These are phyloP conservation scores for Hyaloperonospora brassicae DNA, from an alignment of 352 stramenopile species.

Conservation along the genomic window DNA sequence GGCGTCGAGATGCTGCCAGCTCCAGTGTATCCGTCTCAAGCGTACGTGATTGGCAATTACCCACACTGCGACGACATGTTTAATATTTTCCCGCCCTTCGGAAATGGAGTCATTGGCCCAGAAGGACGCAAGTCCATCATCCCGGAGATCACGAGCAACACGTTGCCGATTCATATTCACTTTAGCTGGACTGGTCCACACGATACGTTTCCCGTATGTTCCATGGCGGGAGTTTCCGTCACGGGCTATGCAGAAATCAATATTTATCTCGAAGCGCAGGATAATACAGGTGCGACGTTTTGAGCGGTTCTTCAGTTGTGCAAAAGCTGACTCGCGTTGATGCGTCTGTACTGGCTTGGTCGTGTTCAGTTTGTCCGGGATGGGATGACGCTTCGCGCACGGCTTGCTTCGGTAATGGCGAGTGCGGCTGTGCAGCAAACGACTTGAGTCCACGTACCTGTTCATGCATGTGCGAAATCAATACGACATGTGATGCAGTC, in stretches of 20 bases:
- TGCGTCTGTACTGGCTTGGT: constrained; percentile 2
- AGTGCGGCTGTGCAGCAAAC: constrained; percentile 61
- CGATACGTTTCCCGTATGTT: constrained; percentile 50
- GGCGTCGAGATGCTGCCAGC: constrained; percentile 44
- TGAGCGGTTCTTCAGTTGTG: not conserved
- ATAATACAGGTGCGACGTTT: constrained; percentile 46
- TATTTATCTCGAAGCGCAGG: constrained; percentile 75
- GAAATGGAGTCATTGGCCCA: constrained; percentile 61
- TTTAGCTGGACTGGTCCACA: constrained; percentile 57
- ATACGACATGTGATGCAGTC: not conserved
- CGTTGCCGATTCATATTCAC: constrained; percentile 42
- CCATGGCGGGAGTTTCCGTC: constrained; percentile 70
- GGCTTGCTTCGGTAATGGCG: constrained; percentile 56
- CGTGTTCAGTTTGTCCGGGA: constrained; percentile 48
- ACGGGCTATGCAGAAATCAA: constrained; percentile 69
- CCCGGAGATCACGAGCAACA: constrained; percentile 34
- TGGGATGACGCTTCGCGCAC: constrained; percentile 48
- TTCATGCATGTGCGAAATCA: constrained; percentile 51
- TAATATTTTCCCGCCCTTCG: constrained; percentile 69
- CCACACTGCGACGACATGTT: constrained; percentile 83
- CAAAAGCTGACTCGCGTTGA: constrained; percentile 1
- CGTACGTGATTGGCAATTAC: constrained; percentile 64
- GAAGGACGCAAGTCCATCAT: constrained; percentile 60
- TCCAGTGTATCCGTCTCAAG: constrained; percentile 49
- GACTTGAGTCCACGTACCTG: constrained; percentile 52